Conservation (phyloP, 176 grass and related monocot species). For the Cenchrus purpureus region DNA sequence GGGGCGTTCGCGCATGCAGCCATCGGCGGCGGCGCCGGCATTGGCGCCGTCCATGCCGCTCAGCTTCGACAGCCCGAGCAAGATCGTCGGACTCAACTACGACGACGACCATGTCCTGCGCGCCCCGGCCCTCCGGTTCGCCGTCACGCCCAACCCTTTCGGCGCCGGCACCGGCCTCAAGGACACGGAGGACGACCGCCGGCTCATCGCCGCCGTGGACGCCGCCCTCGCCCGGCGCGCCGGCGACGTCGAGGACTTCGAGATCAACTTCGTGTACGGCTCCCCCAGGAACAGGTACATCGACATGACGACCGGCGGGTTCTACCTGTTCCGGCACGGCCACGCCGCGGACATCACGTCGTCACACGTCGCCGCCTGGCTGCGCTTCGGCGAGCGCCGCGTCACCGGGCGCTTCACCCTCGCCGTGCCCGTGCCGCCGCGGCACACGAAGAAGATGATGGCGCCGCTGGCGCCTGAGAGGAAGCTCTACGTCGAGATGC, state of each 20-base stretch:
- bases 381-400: constrained; percentile 1
- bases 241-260: neutral
- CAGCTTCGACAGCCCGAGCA: constrained; percentile 2
- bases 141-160: constrained; percentile 20
- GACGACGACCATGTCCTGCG: neutral
- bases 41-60: neutral
- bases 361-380: neutral
- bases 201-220: neutral
- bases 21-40: constrained; percentile 2
- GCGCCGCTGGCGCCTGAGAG: neutral
- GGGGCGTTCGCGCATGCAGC: neutral
- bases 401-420: neutral
- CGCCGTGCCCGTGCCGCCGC: neutral
- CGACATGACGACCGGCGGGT: neutral
- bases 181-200: constrained; percentile 8
- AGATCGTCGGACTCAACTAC: constrained; percentile 18
- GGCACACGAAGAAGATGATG: neutral
- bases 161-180: constrained; percentile 3
- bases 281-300: neutral
- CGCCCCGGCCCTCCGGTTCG: neutral
- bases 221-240: neutral
- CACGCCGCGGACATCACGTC: constrained; percentile 17
- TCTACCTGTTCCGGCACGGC: constrained; percentile 2
- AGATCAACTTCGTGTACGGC: constrained; percentile 25
- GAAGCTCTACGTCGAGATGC: neutral